These are phyloP conservation scores for Peronospora farinosa DNA, from an alignment of 352 stramenopile species.

Conservation along the genomic window DNA sequence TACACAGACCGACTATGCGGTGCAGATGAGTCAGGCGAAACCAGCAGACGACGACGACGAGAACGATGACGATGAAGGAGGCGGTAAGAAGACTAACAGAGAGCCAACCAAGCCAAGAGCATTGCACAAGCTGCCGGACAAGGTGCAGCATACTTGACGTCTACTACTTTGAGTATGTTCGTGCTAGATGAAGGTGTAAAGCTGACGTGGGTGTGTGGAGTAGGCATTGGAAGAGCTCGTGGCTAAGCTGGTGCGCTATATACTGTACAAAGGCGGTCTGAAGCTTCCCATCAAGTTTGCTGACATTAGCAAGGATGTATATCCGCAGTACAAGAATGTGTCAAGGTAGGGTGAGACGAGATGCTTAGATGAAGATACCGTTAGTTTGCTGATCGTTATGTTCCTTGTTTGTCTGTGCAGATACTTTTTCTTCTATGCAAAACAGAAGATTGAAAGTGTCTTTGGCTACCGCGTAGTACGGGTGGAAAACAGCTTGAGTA, in stretches of 20 bases:
- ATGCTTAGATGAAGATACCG: background rate
- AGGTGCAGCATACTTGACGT: slow-evolving; percentile 24
- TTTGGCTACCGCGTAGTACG: slow-evolving; percentile 74
- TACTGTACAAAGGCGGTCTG: slow-evolving; percentile 78
- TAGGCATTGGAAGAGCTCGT: slow-evolving; percentile 68
- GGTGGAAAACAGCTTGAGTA: slow-evolving; percentile 56
- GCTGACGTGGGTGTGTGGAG: slow-evolving; percentile 5
- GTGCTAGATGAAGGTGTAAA: background rate
- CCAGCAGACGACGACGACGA: slow-evolving; percentile 25
- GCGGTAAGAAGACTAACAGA: slow-evolving; percentile 30
- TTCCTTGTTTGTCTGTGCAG: slow-evolving; percentile 18
- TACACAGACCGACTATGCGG: slow-evolving; percentile 68
- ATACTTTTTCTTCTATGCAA: slow-evolving; percentile 75
- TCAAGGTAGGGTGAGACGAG: slow-evolving; percentile 31
- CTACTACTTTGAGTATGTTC: background rate
- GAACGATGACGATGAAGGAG: slow-evolving; percentile 31
- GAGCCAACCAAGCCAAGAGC: slow-evolving; percentile 31
- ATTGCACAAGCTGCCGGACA: slow-evolving; percentile 45
- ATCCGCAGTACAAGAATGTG: slow-evolving; percentile 72
- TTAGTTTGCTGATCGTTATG: background rate
- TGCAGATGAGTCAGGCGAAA: slow-evolving; percentile 44
- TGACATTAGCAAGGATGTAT: slow-evolving; percentile 83
- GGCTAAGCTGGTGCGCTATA: slow-evolving; percentile 70
- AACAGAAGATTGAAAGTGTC: slow-evolving; percentile 64
- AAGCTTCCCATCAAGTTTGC: slow-evolving; percentile 74